phyloP scores from a whole-genome alignment of 2,329 filamentous ascomycete species.

The Volutella citrinella region DNA sequence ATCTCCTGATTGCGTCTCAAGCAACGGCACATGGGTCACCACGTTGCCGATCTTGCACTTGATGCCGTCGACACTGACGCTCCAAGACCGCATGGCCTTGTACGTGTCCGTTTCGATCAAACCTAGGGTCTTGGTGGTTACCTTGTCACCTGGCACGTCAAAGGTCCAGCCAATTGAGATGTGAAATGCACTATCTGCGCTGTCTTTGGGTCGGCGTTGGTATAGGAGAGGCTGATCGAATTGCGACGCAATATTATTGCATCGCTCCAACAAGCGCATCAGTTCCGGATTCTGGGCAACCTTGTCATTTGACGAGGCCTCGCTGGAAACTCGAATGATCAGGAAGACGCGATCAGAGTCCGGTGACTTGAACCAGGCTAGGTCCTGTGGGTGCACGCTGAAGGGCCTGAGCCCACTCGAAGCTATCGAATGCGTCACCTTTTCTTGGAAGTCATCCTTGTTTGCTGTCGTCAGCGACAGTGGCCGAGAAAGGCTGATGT shows the following conservation, averaged over 20 bases:
- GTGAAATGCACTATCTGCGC: constrained; percentile 62
- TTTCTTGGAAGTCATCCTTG: constrained; percentile 64
- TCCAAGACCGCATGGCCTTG: constrained; percentile 36
- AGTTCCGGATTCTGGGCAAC: constrained; percentile 48
- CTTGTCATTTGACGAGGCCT: background rate
- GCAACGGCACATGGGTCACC: constrained; percentile 53
- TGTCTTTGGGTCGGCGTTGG: constrained; percentile 26
- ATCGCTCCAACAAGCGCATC: constrained; percentile 59
- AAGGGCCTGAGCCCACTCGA: constrained; percentile 30
- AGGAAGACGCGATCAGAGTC: constrained; percentile 77
- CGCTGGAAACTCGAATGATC: constrained; percentile 61
- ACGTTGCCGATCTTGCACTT: constrained; percentile 76
- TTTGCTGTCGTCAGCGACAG: constrained; percentile 70
- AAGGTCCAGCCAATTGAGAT: constrained; percentile 87
- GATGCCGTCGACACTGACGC: constrained; percentile 56
- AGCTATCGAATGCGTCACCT: constrained; percentile 44
- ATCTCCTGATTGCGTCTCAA: too few relatives aligned
- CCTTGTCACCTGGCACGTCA: constrained; percentile 44
- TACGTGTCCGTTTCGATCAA: constrained; percentile 24
- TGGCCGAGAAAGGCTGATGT: constrained; percentile 86
- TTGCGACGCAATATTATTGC: constrained; percentile 70
- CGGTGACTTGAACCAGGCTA: constrained; percentile 51
- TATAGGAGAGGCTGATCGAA: constrained; percentile 75
- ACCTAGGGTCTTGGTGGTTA: constrained; percentile 23
- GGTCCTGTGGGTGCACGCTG: constrained; percentile 33